Evolutionary conservation across 345 rosid species (phyloP).

Genomic region (Eucalyptus victrix): DNA sequence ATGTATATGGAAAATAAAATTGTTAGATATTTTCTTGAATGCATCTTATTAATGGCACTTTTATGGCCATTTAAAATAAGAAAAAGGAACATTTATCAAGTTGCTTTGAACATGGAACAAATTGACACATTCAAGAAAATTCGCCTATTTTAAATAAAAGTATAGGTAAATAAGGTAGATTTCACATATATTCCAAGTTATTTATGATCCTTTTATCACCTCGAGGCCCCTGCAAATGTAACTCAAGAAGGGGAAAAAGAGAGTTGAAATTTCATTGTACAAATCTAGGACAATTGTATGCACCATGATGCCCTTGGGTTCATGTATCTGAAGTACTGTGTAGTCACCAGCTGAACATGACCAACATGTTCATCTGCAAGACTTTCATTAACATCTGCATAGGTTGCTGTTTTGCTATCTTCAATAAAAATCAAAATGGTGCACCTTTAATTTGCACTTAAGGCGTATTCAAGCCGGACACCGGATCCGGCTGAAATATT

Average conservation of each 20-base stretch:
- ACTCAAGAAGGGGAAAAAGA: background rate
- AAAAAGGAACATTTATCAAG: background rate
- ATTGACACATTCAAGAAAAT: background rate
- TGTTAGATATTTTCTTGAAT: background rate
- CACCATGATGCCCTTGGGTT: background rate
- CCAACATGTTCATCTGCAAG: background rate
- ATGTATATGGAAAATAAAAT: background rate
- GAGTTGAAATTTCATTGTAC: background rate
- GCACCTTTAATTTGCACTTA: background rate
- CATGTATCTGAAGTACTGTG: background rate
- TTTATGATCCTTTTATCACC: background rate
- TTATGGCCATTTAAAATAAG: background rate
- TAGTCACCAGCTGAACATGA: background rate
- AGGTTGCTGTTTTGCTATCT: background rate
- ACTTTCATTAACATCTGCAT: background rate
- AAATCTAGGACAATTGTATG: background rate
- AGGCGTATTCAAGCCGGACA: conserved; percentile 4
- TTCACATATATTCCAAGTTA: background rate
- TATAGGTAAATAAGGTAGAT: background rate
- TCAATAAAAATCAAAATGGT: background rate
- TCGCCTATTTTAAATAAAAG: background rate
- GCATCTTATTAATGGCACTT: background rate
- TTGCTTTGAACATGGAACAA: background rate
- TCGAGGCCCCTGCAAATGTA: background rate
- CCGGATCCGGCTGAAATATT: conserved; percentile 22